Conservation (phyloP, 2,329 filamentous ascomycete genomes). For the Colletotrichum acutatum region DNA sequence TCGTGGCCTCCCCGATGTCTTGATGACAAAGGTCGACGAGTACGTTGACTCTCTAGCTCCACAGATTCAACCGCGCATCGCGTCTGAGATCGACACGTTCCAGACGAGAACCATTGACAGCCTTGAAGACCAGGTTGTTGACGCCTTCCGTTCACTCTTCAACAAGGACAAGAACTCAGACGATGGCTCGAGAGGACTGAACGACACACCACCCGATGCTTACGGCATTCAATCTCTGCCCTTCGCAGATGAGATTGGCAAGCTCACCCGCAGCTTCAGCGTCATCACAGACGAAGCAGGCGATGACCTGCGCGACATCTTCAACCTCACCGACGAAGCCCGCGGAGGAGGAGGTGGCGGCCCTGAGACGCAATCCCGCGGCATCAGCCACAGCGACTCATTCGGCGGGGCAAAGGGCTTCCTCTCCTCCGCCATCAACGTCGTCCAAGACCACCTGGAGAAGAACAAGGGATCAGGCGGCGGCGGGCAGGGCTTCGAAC, state of each 20-base stretch:
- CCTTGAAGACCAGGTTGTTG: slow-evolving; percentile 55
- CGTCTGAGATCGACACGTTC: slow-evolving; percentile 54
- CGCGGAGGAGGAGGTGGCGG: slow-evolving; percentile 33
- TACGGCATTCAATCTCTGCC: slow-evolving; percentile 55
- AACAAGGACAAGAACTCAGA: slow-evolving; percentile 44
- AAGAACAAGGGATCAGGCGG: slow-evolving; percentile 42
- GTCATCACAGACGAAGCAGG: slow-evolving; percentile 53
- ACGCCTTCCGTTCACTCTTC: slow-evolving; percentile 57
- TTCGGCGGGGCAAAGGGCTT: slow-evolving; percentile 49
- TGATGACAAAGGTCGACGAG: slow-evolving; percentile 56
- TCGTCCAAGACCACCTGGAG: slow-evolving; percentile 54
- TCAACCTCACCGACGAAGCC: slow-evolving; percentile 50
- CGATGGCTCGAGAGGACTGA: slow-evolving; percentile 41
- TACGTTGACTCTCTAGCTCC: slow-evolving; percentile 59
- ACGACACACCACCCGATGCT: slow-evolving; percentile 49
- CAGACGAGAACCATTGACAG: slow-evolving; percentile 58
- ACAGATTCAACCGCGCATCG: slow-evolving; percentile 58
- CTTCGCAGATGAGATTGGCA: slow-evolving; percentile 58
- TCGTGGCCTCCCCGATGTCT: slow-evolving; percentile 52
- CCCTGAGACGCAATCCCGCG: slow-evolving; percentile 41
- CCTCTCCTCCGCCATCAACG: slow-evolving; percentile 53
- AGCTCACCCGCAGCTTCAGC: slow-evolving; percentile 52
- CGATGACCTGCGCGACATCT: slow-evolving; percentile 56
- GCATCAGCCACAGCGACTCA: slow-evolving; percentile 34
- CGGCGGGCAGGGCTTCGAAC: slow-evolving; percentile 48